phyloP scores from a whole-genome alignment of 805 yeast species.

The Wickerhamomyces pijperi region DNA sequence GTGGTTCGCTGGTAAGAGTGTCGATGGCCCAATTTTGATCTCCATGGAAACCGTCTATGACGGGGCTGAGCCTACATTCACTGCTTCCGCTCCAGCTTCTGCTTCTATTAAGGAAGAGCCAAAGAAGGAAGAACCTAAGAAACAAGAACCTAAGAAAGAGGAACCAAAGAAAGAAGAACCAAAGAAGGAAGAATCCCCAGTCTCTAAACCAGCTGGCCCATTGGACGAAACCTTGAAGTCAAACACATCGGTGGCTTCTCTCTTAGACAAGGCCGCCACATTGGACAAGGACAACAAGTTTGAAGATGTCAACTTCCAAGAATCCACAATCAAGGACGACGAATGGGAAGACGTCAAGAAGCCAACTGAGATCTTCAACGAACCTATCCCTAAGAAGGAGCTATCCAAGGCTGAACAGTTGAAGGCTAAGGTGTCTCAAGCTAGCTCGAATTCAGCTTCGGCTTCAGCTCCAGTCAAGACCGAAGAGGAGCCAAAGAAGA shows the following conservation, averaged over 20 bases:
- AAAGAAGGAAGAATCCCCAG: constrained; percentile 3
- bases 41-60: constrained; percentile 71
- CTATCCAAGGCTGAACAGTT: constrained; percentile 2
- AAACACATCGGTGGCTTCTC: constrained; percentile 24
- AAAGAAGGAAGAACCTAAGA: constrained; percentile 11
- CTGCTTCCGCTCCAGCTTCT: constrained; percentile 12
- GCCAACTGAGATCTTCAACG: constrained; percentile 1
- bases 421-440: background rate
- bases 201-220: constrained; percentile 2
- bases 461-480: constrained; percentile 7
- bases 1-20: constrained; percentile 68
- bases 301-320: constrained; percentile 8
- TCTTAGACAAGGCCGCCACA: constrained; percentile 35
- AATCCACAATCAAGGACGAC: constrained; percentile 24
- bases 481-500: constrained; percentile 8
- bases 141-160: constrained; percentile 17
- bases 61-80: constrained; percentile 45
- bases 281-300: constrained; percentile 26
- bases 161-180: constrained; percentile 9
- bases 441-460: no score
- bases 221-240: background rate
- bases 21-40: constrained; percentile 74
- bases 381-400: constrained; percentile 5
- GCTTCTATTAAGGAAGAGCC: constrained; percentile 12
- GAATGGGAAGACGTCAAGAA: constrained; percentile 16